Percentiles rank a stretch among this genome's conserved stretches.
These are phyloP conservation scores for Lathyrus oleraceus DNA, from an alignment of 306 rosid species.

Conservation along the genomic window DNA sequence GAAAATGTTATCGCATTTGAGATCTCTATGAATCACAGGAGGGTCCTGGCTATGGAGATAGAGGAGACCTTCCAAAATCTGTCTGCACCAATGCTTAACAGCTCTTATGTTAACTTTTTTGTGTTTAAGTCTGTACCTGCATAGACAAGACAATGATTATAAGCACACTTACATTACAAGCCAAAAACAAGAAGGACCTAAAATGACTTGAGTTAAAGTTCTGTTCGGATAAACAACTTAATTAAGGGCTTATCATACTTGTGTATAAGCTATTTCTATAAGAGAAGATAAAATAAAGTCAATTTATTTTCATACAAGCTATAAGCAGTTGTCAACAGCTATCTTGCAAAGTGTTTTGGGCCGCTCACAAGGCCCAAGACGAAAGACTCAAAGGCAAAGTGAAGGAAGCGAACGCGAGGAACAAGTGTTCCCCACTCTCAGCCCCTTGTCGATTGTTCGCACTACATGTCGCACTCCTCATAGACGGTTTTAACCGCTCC, in stretches of 20 bases:
- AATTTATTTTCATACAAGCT: too few species aligned
- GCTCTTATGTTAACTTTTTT: conserved; percentile 86
- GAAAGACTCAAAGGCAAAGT: too few species aligned
- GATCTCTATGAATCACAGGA: conserved; percentile 97
- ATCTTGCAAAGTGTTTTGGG: too few species aligned
- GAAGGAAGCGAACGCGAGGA: too few species aligned
- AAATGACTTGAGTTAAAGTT: neutral
- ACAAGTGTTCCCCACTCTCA: too few species aligned
- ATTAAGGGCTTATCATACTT: neutral
- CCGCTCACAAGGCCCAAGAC: too few species aligned
- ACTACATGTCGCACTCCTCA: too few species aligned
- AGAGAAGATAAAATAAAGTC: neutral
- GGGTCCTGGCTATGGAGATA: conserved; percentile 90
- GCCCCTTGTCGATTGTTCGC: too few species aligned
- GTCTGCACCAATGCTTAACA: conserved; percentile 96
- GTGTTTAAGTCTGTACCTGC: conserved; percentile 84
- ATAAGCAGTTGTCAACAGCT: too few species aligned
- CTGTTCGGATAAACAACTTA: neutral
- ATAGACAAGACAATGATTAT: conserved; percentile 23
- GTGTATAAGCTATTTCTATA: neutral
- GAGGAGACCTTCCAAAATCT: conserved; percentile 84
- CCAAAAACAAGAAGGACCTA: conserved; percentile 13
- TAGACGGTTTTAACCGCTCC: too few species aligned
- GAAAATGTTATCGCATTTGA: conserved; percentile 96
- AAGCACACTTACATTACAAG: neutral